Conservation (phyloP, 2,329 filamentous ascomycete species). For the Cercospora nicotianae region DNA sequence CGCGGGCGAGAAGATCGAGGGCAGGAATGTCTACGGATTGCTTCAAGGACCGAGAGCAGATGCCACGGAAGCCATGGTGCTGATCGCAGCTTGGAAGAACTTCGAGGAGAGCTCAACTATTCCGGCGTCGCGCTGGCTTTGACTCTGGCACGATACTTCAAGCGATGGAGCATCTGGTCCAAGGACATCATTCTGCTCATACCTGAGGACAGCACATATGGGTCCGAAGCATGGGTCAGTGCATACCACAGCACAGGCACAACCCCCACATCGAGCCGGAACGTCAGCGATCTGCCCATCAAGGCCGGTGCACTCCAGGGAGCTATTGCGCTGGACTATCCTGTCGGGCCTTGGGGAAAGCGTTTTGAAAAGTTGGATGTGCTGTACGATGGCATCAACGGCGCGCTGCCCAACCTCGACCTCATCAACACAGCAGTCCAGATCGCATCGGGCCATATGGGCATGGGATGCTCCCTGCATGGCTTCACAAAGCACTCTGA, state of each 20-base stretch:
- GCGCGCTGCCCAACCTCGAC: conserved; percentile 91
- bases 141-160: conserved; percentile 91
- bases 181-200: conserved; percentile 96
- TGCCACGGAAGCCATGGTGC: conserved; percentile 92
- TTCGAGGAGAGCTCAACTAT: conserved; percentile 75
- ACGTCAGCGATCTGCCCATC: conserved; percentile 73
- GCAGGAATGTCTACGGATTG: conserved; percentile 91
- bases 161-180: conserved; percentile 96
- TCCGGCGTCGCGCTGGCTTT: conserved; percentile 85
- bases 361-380: conserved; percentile 87
- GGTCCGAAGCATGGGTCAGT: conserved; percentile 94
- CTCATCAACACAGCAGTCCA: conserved; percentile 90
- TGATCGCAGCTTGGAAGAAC: conserved; percentile 86
- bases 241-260: conserved; percentile 92
- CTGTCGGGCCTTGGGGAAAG: conserved; percentile 65
- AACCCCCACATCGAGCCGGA: conserved; percentile 49
- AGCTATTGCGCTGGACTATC: conserved; percentile 89
- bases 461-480: conserved; percentile 78
- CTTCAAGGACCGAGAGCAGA: conserved; percentile 91
- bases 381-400: conserved; percentile 93
- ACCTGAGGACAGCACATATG: conserved; percentile 82
- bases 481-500: conserved; percentile 78
- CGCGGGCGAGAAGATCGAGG: conserved; percentile 69
- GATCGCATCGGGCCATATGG: conserved; percentile 89
- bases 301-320: conserved; percentile 94